Conservation (phyloP, 257 asterid genomes). For the Scutellaria barbata region DNA sequence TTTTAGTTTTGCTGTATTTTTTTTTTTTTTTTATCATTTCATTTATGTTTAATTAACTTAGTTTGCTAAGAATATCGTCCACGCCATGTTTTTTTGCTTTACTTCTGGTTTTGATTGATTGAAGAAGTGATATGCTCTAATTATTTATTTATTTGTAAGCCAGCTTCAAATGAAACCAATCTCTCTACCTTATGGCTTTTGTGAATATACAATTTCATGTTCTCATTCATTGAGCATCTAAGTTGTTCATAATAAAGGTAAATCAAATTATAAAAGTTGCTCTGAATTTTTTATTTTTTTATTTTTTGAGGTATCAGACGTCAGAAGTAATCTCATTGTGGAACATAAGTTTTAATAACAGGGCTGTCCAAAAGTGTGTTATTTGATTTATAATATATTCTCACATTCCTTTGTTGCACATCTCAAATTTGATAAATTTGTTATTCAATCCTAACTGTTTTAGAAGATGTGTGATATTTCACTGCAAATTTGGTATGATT, state of each 20-base stretch:
- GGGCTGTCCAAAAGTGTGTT: not conserved
- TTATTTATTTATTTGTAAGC: not conserved
- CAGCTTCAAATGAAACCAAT: slow-evolving; percentile 1
- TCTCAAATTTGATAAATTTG: slow-evolving; percentile 5
- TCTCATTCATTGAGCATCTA: no score
- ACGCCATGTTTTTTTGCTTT: not conserved
- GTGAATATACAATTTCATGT: not conserved
- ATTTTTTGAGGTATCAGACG: no score
- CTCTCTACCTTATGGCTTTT: not conserved
- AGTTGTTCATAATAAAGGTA: no score
- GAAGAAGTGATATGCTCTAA: not conserved
- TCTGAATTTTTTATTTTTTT: no score
- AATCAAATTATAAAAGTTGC: no score
- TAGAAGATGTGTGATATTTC: not conserved
- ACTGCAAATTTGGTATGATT: not conserved
- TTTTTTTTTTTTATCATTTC: not conserved
- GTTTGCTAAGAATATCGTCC: not conserved
- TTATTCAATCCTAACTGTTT: not conserved
- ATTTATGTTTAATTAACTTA: slow-evolving; percentile 16
- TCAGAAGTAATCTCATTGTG: no score
- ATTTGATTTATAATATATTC: not conserved
- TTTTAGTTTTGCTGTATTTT: not conserved
- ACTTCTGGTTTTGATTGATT: not conserved
- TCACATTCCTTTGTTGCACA: not conserved
- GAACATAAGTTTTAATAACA: not conserved